Conservation (phyloP, 73 alveolate species). For the Tetrahymena borealis region DNA sequence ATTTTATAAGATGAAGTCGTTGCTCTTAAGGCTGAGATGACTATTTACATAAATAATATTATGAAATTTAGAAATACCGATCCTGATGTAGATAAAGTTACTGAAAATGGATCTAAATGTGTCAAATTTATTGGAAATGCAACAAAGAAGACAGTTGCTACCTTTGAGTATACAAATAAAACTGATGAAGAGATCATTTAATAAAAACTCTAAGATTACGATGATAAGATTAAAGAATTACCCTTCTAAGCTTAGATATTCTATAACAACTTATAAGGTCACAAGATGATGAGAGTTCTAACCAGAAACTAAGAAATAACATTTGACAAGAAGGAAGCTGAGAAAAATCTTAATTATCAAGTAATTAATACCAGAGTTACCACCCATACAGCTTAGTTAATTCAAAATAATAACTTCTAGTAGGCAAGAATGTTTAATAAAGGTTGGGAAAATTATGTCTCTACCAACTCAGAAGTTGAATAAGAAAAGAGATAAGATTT, state of each 20-base stretch:
- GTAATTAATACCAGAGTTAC: conserved; percentile 72
- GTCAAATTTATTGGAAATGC: conserved; percentile 75
- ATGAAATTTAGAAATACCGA: conserved; percentile 66
- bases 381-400: conserved; percentile 74
- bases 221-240: conserved; percentile 46
- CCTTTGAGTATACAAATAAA: conserved; percentile 79
- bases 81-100: conserved; percentile 52
- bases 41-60: conserved; percentile 69
- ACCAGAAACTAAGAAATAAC: conserved; percentile 52
- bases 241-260: conserved; percentile 74
- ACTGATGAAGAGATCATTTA: conserved; percentile 41
- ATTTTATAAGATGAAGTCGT: conserved; percentile 68
- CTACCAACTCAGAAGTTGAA: background rate
- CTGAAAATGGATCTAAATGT: conserved; percentile 46
- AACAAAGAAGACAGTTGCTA: conserved; percentile 61
- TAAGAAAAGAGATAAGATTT: background rate
- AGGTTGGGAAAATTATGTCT: conserved; percentile 23
- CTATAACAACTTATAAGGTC: conserved; percentile 64
- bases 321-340: conserved; percentile 66
- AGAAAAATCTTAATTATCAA: conserved; percentile 52
- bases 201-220: conserved; percentile 46
- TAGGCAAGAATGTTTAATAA: conserved; percentile 62
- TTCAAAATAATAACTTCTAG: conserved; percentile 58
- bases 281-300: conserved; percentile 73
- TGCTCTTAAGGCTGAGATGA: conserved; percentile 75